A percentile compares a stretch with the other conserved stretches of the same genome.
These are phyloP conservation scores for Wickerhamiella australiensis DNA, from an alignment of 805 yeast genomes.

Conservation along the genomic window DNA sequence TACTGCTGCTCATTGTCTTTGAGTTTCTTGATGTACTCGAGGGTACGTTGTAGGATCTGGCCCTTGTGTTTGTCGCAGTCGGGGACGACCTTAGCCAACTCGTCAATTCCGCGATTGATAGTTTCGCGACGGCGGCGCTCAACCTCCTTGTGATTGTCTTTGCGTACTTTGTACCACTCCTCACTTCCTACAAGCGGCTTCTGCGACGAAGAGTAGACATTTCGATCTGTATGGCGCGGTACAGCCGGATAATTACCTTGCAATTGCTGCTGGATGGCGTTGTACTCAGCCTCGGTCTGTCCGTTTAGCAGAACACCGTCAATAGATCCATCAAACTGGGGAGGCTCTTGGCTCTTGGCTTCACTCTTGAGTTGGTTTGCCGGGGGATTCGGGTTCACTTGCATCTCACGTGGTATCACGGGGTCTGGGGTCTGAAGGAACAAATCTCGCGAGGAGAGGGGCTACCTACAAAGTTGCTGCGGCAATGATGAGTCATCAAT, in stretches of 20 bases:
- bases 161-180: slow-evolving; percentile 73
- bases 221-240: background rate
- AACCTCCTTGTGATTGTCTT: slow-evolving; percentile 62
- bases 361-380: slow-evolving; percentile 1
- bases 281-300: slow-evolving; percentile 10
- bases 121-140: slow-evolving; percentile 26
- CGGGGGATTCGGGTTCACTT: slow-evolving; percentile 15
- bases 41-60: slow-evolving; percentile 75
- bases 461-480: background rate
- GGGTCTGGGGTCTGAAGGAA: slow-evolving; percentile 4
- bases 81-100: slow-evolving; percentile 37
- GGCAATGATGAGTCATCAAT: background rate
- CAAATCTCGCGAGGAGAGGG: background rate
- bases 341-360: background rate
- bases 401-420: slow-evolving; percentile 17
- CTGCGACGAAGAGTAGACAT: slow-evolving; percentile 4
- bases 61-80: slow-evolving; percentile 53
- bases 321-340: slow-evolving; percentile 1
- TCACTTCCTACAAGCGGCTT: slow-evolving; percentile 65
- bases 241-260: slow-evolving; percentile 2
- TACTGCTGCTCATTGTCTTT: slow-evolving; percentile 82
- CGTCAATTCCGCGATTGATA: slow-evolving; percentile 30
- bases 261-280: slow-evolving; percentile 12
- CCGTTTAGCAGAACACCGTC: slow-evolving; percentile 10
- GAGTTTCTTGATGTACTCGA: slow-evolving; percentile 77